phyloP scores from a whole-genome alignment of 1,284 basidiomycete genomes.

The Boletus mariae region DNA sequence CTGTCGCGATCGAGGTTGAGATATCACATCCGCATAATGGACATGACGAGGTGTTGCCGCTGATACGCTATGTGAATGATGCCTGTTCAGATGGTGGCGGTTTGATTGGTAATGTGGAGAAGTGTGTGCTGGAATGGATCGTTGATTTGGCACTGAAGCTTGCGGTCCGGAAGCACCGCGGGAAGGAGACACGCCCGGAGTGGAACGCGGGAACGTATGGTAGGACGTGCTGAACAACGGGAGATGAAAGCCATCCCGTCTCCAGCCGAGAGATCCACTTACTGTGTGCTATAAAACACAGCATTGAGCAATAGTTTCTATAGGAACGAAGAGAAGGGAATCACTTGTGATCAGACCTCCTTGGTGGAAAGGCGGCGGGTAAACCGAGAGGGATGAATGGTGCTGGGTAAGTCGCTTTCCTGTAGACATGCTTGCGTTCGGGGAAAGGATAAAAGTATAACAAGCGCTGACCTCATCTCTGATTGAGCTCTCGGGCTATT shows the following conservation, averaged over 20 bases:
- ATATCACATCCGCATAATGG: constrained; percentile 20
- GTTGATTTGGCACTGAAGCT: neutral
- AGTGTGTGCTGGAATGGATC: neutral
- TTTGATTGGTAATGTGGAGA: constrained; percentile 10
- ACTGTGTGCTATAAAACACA: constrained; percentile 17
- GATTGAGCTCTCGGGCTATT: constrained; percentile 11
- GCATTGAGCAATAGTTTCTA: constrained; percentile 7
- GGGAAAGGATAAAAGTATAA: neutral
- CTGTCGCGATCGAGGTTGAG: constrained; percentile 12
- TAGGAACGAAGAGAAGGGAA: neutral
- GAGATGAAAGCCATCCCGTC: constrained; percentile 14
- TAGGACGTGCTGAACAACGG: constrained; percentile 21
- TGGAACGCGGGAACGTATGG: constrained; percentile 30
- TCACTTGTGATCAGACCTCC: constrained; percentile 21
- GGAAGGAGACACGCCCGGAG: neutral
- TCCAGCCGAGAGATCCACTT: constrained; percentile 19
- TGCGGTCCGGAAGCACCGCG: neutral
- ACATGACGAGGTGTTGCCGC: constrained; percentile 24
- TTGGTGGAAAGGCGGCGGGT: constrained; percentile 14
- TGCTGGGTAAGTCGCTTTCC: constrained; percentile 16
- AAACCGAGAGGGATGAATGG: constrained; percentile 21
- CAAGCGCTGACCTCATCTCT: constrained; percentile 16
- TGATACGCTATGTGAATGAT: constrained; percentile 15
- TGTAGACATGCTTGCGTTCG: constrained; percentile 1
- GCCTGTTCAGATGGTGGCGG: constrained; percentile 3